phyloP scores from a whole-genome alignment of 495 filamentous ascomycete species.

The Aspergillus sparsus region DNA sequence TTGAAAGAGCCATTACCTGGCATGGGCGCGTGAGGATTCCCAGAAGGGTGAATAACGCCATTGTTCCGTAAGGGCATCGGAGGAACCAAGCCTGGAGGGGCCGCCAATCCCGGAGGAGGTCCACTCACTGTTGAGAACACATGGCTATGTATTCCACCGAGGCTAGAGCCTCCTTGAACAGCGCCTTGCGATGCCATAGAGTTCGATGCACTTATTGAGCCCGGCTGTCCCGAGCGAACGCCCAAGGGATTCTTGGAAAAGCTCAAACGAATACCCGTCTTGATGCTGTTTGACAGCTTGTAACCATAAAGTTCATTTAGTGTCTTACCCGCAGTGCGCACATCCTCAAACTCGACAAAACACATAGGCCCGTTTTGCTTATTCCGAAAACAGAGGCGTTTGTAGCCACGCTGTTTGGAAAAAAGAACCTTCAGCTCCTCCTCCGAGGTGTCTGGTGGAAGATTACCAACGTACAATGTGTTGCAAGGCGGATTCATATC shows the following conservation, averaged over 20 bases:
- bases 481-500: slow-evolving; percentile 99
- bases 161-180: slow-evolving; percentile 48
- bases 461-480: slow-evolving; percentile 94
- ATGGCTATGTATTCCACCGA: slow-evolving; percentile 58
- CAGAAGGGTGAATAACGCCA: slow-evolving; percentile 34
- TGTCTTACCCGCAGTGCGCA: slow-evolving; percentile 89
- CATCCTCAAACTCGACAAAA: slow-evolving; percentile 97
- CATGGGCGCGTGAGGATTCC: slow-evolving; percentile 38
- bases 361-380: slow-evolving; percentile 99
- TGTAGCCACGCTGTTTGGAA: slow-evolving; percentile 92
- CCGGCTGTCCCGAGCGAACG: slow-evolving; percentile 75
- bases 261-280: slow-evolving; percentile 95
- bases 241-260: slow-evolving; percentile 98
- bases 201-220: slow-evolving; percentile 52
- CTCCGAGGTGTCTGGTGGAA: slow-evolving; percentile 91
- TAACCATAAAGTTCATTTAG: slow-evolving; percentile 90
- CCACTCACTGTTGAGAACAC: slow-evolving; percentile 72
- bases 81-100: slow-evolving; percentile 65
- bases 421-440: slow-evolving; percentile 96
- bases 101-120: slow-evolving; percentile 70
- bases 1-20: slow-evolving; percentile 43
- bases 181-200: slow-evolving; percentile 52
- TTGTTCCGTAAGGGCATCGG: slow-evolving; percentile 41
- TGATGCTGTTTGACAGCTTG: slow-evolving; percentile 86
- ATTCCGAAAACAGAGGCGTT: slow-evolving; percentile 93